phyloP scores from a whole-genome alignment of 192 early-diverging fungal genomes.

The Coemansia interrupta region DNA sequence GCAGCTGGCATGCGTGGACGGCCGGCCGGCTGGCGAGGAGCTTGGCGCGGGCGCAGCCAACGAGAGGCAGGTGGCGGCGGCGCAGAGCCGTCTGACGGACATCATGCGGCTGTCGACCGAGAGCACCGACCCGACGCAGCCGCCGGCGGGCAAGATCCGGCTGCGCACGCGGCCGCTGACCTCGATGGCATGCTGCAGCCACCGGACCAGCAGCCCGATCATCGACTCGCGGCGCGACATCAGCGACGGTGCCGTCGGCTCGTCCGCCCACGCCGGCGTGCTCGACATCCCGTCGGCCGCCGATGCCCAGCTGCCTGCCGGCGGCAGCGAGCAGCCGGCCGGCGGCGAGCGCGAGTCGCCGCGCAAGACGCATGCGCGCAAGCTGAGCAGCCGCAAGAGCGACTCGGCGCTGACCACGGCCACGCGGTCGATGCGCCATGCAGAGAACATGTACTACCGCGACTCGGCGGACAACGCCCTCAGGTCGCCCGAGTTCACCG shows the following conservation, averaged over 20 bases:
- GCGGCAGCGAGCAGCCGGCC: background rate
- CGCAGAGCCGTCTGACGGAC: background rate
- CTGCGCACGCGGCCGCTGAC: conserved; percentile 49
- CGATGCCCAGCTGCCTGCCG: background rate
- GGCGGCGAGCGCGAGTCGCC: background rate
- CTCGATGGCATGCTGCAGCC: conserved; percentile 19
- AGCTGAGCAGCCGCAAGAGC: conserved; percentile 45
- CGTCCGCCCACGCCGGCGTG: background rate
- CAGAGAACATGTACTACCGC: conserved; percentile 13
- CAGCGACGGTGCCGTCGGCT: background rate
- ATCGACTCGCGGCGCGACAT: conserved; percentile 8
- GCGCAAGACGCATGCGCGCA: conserved; percentile 27
- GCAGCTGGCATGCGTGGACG: conserved; percentile 26
- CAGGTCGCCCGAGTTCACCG: conserved; percentile 48
- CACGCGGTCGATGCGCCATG: conserved; percentile 32
- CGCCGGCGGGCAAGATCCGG: conserved; percentile 27
- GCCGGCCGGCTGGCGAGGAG: background rate
- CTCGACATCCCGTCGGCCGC: conserved; percentile 3
- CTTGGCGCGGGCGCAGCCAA: conserved; percentile 9
- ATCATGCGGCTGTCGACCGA: background rate
- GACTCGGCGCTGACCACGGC: conserved; percentile 49
- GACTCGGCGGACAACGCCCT: conserved; percentile 39
- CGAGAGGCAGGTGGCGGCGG: background rate
- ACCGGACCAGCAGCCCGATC: conserved; percentile 20
- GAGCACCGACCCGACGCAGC: background rate